Conservation (phyloP, 1,284 basidiomycete genomes). For the Cyathus pygmaeus region DNA sequence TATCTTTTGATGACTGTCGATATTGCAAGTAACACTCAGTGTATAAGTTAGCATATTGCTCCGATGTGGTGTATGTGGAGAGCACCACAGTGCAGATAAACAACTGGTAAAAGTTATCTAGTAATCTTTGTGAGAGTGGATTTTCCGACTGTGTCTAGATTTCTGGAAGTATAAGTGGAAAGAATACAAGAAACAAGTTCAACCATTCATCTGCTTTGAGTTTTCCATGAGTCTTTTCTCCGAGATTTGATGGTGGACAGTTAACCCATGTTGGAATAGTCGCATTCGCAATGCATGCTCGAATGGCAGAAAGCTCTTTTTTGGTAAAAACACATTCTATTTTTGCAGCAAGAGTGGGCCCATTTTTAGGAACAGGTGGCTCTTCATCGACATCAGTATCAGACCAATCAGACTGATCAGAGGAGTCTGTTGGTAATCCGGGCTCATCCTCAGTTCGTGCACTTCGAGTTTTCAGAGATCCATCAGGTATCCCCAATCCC, state of each 20-base stretch:
- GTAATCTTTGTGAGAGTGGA: constrained; percentile 10
- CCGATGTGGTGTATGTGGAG: constrained; percentile 32
- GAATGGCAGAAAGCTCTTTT: constrained; percentile 22
- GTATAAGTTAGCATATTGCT: constrained; percentile 35
- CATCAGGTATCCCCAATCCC: constrained; percentile 29
- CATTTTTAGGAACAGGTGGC: no score
- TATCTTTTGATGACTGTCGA: constrained; percentile 18
- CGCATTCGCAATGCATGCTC: constrained; percentile 28
- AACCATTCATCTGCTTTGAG: constrained; percentile 46
- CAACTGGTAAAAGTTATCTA: constrained; percentile 39
- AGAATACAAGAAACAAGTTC: constrained; percentile 35
- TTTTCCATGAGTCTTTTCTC: constrained; percentile 44
- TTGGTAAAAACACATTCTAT: constrained; percentile 18
- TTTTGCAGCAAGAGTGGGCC: constrained; percentile 5
- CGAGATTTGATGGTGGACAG: constrained; percentile 44
- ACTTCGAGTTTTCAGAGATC: no score
- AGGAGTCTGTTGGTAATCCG: no score
- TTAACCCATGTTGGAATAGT: constrained; percentile 38
- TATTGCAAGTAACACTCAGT: constrained; percentile 33
- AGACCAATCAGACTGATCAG: neutral
- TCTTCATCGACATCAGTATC: no score
- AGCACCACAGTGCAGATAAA: constrained; percentile 39
- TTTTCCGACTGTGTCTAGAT: constrained; percentile 22
- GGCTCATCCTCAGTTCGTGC: no score
- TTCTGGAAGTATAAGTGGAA: constrained; percentile 46